phyloP scores from a whole-genome alignment of 2,329 filamentous ascomycete genomes.

The Camillea tinctor region DNA sequence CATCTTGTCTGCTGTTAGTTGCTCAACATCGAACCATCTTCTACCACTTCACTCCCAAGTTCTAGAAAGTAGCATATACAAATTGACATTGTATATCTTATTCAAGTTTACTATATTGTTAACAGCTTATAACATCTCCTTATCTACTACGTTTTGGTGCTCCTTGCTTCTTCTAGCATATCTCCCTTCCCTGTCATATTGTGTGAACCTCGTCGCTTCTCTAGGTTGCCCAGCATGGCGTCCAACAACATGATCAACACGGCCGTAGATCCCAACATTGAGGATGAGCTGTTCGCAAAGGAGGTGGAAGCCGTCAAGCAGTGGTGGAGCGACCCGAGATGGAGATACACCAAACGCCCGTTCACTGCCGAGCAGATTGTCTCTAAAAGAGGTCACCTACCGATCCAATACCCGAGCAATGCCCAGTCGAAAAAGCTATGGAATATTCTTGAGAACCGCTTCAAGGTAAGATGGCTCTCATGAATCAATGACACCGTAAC shows the following conservation, averaged over 20 bases:
- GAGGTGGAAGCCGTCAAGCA: constrained; percentile 87
- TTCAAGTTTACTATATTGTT: not conserved
- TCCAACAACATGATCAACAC: constrained; percentile 61
- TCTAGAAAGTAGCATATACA: not conserved
- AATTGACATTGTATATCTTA: not conserved
- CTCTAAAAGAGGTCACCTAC: constrained; percentile 86
- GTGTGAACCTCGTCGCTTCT: constrained; percentile 5
- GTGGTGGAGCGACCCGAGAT: constrained; percentile 93
- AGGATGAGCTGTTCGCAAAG: constrained; percentile 69
- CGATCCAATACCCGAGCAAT: constrained; percentile 90
- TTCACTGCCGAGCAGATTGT: constrained; percentile 98
- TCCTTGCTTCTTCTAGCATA: constrained; percentile 4
- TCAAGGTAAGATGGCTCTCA: constrained; percentile 58
- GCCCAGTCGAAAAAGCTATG: constrained; percentile 90
- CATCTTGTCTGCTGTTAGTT: not conserved
- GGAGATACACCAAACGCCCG: constrained; percentile 87
- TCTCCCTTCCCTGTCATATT: not conserved
- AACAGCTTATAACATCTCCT: not conserved
- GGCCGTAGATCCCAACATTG: constrained; percentile 54
- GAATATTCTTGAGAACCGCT: constrained; percentile 82
- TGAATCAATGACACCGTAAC: not conserved
- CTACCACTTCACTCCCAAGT: not conserved
- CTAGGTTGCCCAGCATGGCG: constrained; percentile 48
- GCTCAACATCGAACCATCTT: not conserved
- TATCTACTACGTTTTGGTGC: not conserved